phyloP scores from a whole-genome alignment of 164 flowering plant genomes.

The grape (Vitis vinifera) region DNA sequence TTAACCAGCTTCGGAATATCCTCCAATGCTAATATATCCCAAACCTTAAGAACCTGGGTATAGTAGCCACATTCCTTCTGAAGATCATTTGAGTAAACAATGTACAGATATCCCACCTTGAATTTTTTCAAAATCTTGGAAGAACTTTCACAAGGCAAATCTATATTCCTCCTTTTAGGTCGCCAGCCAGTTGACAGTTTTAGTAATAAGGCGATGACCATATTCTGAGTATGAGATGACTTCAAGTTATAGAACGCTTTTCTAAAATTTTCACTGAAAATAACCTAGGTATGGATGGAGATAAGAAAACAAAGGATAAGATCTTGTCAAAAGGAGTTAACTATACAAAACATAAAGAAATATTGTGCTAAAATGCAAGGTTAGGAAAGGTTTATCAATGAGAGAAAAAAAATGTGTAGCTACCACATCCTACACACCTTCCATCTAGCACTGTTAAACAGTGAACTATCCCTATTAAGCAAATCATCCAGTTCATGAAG shows the following conservation, averaged over 20 bases:
- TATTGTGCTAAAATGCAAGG: too few species aligned
- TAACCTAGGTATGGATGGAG: conserved; percentile 23
- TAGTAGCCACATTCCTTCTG: conserved; percentile 17
- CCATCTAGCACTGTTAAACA: conserved; percentile 24
- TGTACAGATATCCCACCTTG: conserved; percentile 22
- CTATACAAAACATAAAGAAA: too few species aligned
- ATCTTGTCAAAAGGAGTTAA: too few species aligned
- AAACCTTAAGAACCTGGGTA: conserved; percentile 37
- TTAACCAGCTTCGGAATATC: conserved; percentile 17
- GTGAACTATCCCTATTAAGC: conserved; percentile 14
- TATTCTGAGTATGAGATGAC: conserved; percentile 14
- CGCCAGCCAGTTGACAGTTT: conserved; percentile 50
- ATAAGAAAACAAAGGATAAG: not conserved
- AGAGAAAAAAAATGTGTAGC: too few species aligned
- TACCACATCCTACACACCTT: conserved; percentile 14
- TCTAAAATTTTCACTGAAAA: conserved; percentile 31
- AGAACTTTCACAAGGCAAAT: conserved; percentile 11
- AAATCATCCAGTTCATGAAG: conserved; percentile 14
- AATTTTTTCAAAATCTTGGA: conserved; percentile 25
- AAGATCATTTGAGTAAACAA: conserved; percentile 47
- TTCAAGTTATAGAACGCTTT: not conserved
- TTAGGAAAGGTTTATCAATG: too few species aligned
- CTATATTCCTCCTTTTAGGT: conserved; percentile 5
- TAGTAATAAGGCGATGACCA: conserved; percentile 25
- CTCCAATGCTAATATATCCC: conserved; percentile 22